A percentile compares a stretch with the other conserved stretches of the same genome.
Conservation (phyloP, 208 protist species). For the Trypanosoma platydactyli region DNA sequence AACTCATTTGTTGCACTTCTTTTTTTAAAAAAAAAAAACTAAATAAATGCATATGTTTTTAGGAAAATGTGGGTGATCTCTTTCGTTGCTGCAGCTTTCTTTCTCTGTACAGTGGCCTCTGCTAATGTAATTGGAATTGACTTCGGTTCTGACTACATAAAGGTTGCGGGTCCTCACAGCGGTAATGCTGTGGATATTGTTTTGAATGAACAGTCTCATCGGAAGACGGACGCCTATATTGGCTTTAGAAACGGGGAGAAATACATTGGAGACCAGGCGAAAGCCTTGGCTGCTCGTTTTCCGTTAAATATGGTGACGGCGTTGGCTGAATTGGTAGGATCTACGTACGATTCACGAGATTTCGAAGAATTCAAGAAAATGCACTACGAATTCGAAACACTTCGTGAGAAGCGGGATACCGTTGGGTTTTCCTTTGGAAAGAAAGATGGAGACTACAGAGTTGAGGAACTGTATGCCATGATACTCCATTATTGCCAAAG, state of each 20-base stretch:
- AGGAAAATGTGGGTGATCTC: conserved; percentile 16
- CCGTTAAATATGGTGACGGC: conserved; percentile 63
- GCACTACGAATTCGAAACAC: conserved; percentile 39
- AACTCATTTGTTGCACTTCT: no score
- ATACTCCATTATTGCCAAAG: conserved; percentile 69
- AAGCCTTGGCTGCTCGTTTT: conserved; percentile 87
- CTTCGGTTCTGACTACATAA: conserved; percentile 87
- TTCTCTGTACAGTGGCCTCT: conserved; percentile 6
- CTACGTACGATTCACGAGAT: conserved; percentile 33
- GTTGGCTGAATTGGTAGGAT: conserved; percentile 69
- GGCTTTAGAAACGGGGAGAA: conserved; percentile 89
- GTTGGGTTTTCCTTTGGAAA: conserved; percentile 54
- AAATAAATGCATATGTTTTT: conserved; percentile 25
- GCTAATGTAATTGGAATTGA: conserved; percentile 86
- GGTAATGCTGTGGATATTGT: conserved; percentile 90
- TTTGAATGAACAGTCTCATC: conserved; percentile 92
- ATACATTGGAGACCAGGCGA: conserved; percentile 88
- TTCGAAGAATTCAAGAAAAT: conserved; percentile 41
- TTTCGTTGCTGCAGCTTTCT: conserved; percentile 16
- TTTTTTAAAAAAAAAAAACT: no score
- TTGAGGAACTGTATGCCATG: conserved; percentile 89
- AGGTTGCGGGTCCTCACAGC: conserved; percentile 67
- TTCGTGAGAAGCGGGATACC: conserved; percentile 29
- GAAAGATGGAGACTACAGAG: conserved; percentile 55
- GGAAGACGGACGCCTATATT: conserved; percentile 92